A percentile compares a stretch with the other conserved stretches of the same genome.
Evolutionary conservation across 306 rosid genomes (phyloP).

Genomic region (Gastrolobium villosum): DNA sequence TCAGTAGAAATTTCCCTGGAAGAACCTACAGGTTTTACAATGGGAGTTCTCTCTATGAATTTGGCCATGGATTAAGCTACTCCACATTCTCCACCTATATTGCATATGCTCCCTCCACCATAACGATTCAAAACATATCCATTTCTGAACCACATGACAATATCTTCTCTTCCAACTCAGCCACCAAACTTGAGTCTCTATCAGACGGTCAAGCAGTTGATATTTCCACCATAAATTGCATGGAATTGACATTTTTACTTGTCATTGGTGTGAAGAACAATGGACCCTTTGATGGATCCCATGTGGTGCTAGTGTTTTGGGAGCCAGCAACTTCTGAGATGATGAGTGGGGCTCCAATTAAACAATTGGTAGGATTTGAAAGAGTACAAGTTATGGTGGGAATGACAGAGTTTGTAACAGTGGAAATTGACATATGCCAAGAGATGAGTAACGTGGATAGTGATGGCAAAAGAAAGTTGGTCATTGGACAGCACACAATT

Average conservation of each 20-base stretch:
- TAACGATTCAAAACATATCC: constrained; percentile 47
- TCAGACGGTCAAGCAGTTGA: constrained; percentile 49
- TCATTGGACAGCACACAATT: constrained; percentile 58
- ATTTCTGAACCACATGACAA: constrained; percentile 25
- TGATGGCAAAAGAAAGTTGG: constrained; percentile 68
- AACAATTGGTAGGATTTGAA: constrained; percentile 67
- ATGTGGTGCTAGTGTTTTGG: constrained; percentile 69
- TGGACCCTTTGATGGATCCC: constrained; percentile 63
- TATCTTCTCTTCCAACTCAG: constrained; percentile 40
- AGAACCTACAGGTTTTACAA: constrained; percentile 81
- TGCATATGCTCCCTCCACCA: constrained; percentile 59
- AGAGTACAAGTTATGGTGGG: constrained; percentile 55
- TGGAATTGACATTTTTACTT: constrained; percentile 50
- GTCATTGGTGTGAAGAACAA: constrained; percentile 63
- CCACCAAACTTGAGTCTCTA: constrained; percentile 13
- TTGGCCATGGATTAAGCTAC: constrained; percentile 80
- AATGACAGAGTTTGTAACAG: constrained; percentile 45
- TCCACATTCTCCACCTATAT: constrained; percentile 62
- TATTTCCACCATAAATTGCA: constrained; percentile 56
- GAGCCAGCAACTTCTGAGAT: constrained; percentile 44
- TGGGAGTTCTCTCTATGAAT: constrained; percentile 62
- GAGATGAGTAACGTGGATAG: constrained; percentile 59
- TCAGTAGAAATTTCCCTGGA: constrained; percentile 65
- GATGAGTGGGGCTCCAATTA: constrained; percentile 56
- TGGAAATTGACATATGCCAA: constrained; percentile 63